phyloP scores from a whole-genome alignment of 345 rosid species.

The Tarenaya hassleriana region DNA sequence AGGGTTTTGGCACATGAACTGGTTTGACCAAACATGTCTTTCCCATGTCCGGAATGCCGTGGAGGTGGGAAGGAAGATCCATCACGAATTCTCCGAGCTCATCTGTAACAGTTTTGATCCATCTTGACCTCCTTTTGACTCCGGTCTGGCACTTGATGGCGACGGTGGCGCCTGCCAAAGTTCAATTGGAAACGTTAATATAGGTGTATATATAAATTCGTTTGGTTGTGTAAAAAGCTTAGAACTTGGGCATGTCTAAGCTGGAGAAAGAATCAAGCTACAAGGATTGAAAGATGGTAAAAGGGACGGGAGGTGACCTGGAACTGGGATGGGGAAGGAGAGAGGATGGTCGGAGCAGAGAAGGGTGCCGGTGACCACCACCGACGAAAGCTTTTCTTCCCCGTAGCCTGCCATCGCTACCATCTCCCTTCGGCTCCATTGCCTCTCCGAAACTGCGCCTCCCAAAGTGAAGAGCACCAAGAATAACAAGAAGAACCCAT shows the following conservation, averaged over 20 bases:
- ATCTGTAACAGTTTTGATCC: slow-evolving; percentile 29
- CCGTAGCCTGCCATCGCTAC: slow-evolving; percentile 33
- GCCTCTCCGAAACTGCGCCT: slow-evolving; percentile 33
- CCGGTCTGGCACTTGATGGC: slow-evolving; percentile 23
- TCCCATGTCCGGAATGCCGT: slow-evolving; percentile 26
- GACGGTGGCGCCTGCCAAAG: slow-evolving; percentile 24
- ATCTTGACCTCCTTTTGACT: slow-evolving; percentile 12
- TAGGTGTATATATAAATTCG: no score
- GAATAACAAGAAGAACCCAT: slow-evolving; percentile 39
- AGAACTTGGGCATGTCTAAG: no score
- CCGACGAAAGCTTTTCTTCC: slow-evolving; percentile 28
- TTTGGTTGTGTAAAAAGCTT: no score
- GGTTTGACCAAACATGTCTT: slow-evolving; percentile 26
- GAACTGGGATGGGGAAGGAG: slow-evolving; percentile 21
- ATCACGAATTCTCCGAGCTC: slow-evolving; percentile 23
- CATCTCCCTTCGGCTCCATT: slow-evolving; percentile 29
- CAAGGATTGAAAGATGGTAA: no score
- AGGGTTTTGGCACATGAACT: slow-evolving; percentile 22
- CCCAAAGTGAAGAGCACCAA: no score
- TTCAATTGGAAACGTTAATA: no score
- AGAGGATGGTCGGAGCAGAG: slow-evolving; percentile 24
- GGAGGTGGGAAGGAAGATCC: slow-evolving; percentile 32
- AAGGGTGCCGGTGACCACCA: slow-evolving; percentile 21
- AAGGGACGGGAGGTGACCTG: background rate
- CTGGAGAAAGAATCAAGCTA: no score